Evolutionary conservation across 2,329 filamentous ascomycete species (phyloP), one percentile per base, ranked within the genome.

Genomic region (Colletotrichum sp.): DNA sequence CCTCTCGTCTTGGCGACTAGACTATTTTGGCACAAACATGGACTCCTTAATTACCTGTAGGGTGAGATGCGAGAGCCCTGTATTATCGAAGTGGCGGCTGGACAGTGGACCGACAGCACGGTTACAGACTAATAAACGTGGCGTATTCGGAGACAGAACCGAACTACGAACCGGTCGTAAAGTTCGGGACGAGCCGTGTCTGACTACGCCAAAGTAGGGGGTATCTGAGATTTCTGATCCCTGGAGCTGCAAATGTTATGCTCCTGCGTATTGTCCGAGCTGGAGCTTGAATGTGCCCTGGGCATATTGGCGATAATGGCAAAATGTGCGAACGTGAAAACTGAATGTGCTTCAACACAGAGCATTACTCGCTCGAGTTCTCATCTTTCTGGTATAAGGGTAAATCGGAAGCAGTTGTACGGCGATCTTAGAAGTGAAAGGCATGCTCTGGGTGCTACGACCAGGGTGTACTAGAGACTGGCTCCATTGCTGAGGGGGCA

Each of bases 321-420:
- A 49, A 2, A 49, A 49, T 49, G 9, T n/a, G 18, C 39, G 39
- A n/a, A 3, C 18, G 9, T 49, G 39, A 4, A 12, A 49, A n/a
- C 18, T n/a, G 9, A 4, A 21, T 6, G 18, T 49, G 18, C 18
- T 7, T 49, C 0, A 1, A 49, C 1, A 10, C 1, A n/a, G 9
- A n/a, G 39, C 18, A n/a, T 49, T 49, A 7, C 39, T 49, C 18
- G 18, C 0, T 49, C 39, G 16, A 49, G 8, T n/a, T n/a, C 39
- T 49, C 9, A n/a, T n/a, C 9, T 10, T n/a, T 18, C 8, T 44
- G 39, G 5, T 18, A 2, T 7, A 49, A 3, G 39, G 9, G 18
- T 49, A 49, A 10, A n/a, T n/a, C 9, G 18, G 39, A n/a, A 49
- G 9, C 18, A 49, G 39, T n/a, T 49, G 39, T n/a, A 49, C 18